Percentiles rank a stretch among this genome's conserved stretches.
Conservation (phyloP, 305 asterid genomes). For the Rubia peregrina region DNA sequence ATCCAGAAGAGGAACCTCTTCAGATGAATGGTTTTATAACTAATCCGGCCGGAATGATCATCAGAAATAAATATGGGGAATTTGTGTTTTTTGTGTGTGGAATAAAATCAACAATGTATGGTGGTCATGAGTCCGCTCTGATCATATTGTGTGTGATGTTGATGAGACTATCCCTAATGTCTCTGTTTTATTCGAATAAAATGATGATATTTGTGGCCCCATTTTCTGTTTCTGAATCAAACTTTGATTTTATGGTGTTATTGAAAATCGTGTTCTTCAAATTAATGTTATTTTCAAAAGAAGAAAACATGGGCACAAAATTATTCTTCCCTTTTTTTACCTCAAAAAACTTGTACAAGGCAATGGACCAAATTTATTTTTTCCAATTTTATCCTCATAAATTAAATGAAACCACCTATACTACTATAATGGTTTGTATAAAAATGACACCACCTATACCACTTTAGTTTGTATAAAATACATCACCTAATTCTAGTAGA, state of each 20-base stretch:
- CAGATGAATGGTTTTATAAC: not conserved
- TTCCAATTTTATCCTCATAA: too few relatives aligned
- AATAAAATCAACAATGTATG: not conserved
- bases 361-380: too few relatives aligned
- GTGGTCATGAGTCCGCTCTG: not conserved
- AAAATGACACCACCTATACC: too few relatives aligned
- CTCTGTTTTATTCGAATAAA: not conserved
- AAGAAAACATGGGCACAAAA: too few relatives aligned
- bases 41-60: not conserved
- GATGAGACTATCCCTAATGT: not conserved
- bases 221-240: not conserved
- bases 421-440: too few relatives aligned
- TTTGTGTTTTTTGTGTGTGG: not conserved
- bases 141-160: not conserved
- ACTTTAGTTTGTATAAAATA: too few relatives aligned
- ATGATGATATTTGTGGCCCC: not conserved
- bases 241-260: not conserved
- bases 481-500: too few relatives aligned
- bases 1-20: not conserved
- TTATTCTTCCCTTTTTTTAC: too few relatives aligned
- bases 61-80: not conserved
- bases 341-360: too few relatives aligned
- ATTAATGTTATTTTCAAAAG: too few relatives aligned
- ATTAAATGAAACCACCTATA: too few relatives aligned
- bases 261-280: too few relatives aligned